Evolutionary conservation across 1,139 yeast species (phyloP).

Genomic region (Blastobotrys arbuscula): DNA sequence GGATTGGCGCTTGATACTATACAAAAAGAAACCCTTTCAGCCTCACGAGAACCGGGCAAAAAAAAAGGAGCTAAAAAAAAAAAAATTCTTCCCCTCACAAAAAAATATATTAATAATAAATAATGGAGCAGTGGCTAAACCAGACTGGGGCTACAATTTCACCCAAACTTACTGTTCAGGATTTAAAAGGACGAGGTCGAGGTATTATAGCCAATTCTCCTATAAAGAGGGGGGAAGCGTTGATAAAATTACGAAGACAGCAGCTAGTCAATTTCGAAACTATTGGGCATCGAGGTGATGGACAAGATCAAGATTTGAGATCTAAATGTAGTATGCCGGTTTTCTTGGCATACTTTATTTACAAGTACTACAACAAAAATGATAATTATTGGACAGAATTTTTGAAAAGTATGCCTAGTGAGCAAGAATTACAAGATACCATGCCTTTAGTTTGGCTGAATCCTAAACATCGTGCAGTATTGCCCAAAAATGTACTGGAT

Average conservation of each 20-base stretch:
- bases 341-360: conserved; percentile 25
- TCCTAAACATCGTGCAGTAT: conserved; percentile 21
- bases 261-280: conserved; percentile 59
- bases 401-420: conserved; percentile 26
- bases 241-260: conserved; percentile 54
- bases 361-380: conserved; percentile 17
- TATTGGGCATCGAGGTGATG: conserved; percentile 30
- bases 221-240: conserved; percentile 39
- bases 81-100: neutral
- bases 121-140: conserved; percentile 19
- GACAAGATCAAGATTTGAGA: conserved; percentile 13
- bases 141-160: conserved; percentile 24
- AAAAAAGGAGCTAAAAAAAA: neutral
- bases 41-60: too few species aligned
- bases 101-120: neutral
- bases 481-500: conserved; percentile 27
- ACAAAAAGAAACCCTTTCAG: too few species aligned
- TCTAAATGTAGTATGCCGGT: conserved; percentile 25
- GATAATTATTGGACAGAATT: conserved; percentile 22
- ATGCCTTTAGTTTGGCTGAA: conserved; percentile 38
- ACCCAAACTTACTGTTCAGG: conserved; percentile 28
- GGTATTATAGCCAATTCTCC: conserved; percentile 46
- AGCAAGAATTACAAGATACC: conserved; percentile 20
- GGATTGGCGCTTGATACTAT: too few species aligned
- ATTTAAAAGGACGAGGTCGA: conserved; percentile 50